These are phyloP conservation scores for Lathyrus oleraceus DNA, from an alignment of 306 rosid species.

Conservation along the genomic window DNA sequence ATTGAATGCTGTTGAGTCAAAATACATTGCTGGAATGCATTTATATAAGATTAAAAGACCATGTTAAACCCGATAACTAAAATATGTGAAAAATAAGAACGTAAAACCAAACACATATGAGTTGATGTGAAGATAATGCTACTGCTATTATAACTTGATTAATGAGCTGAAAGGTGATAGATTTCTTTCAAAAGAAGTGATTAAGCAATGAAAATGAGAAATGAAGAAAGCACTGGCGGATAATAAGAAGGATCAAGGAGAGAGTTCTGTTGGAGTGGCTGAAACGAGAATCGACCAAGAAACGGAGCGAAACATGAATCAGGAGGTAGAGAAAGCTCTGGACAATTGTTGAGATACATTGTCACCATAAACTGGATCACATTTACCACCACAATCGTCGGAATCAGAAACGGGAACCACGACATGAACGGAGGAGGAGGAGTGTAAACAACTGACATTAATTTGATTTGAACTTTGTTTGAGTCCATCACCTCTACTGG, in stretches of 20 bases:
- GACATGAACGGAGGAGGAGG: constrained; percentile 42
- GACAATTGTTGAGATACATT: constrained; percentile 66
- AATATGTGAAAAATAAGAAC: too few relatives aligned
- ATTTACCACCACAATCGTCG: constrained; percentile 59
- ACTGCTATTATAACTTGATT: neutral
- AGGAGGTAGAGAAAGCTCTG: constrained; percentile 32
- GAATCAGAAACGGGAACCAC: constrained; percentile 69
- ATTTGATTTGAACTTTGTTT: neutral
- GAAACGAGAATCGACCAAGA: constrained; percentile 72
- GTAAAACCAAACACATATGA: too few relatives aligned
- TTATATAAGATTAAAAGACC: too few relatives aligned
- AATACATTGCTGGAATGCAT: too few relatives aligned
- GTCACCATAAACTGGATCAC: constrained; percentile 47
- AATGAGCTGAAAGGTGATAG: neutral
- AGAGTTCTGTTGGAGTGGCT: constrained; percentile 69
- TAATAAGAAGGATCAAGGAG: constrained; percentile 74
- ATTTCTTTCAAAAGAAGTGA: neutral
- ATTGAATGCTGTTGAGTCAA: too few relatives aligned
- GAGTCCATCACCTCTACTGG: too few relatives aligned
- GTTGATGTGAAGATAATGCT: too few relatives aligned
- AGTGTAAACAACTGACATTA: neutral
- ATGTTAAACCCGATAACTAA: too few relatives aligned
- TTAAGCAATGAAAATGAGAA: neutral
- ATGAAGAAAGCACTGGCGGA: constrained; percentile 42
- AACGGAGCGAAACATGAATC: constrained; percentile 51